phyloP scores from a whole-genome alignment of 176 grass and related monocot genomes.

The Paspalum vaginatum region DNA sequence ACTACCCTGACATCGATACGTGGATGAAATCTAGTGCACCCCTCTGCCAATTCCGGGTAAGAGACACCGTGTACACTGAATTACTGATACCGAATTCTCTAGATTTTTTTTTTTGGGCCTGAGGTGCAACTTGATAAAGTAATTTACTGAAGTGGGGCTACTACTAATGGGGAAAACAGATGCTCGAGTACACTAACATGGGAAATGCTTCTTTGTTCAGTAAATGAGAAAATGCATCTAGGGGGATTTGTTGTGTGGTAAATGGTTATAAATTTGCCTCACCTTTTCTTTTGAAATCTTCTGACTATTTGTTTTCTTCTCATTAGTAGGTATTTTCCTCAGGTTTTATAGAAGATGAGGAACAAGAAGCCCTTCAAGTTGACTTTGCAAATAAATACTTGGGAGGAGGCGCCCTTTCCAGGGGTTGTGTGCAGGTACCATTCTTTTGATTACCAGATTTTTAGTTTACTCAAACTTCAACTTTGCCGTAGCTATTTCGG shows the following conservation, averaged over 20 bases:
- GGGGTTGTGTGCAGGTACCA: slow-evolving; percentile 92
- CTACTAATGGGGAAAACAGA: background rate
- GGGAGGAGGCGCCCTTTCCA: slow-evolving; percentile 86
- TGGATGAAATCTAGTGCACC: slow-evolving; percentile 66
- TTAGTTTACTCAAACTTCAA: slow-evolving; percentile 26
- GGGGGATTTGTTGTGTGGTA: background rate
- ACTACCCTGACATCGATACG: slow-evolving; percentile 48
- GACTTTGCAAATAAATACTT: slow-evolving; percentile 98
- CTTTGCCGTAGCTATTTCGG: slow-evolving; percentile 1
- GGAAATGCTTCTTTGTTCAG: background rate
- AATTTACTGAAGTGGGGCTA: slow-evolving; percentile 5
- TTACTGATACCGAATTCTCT: background rate
- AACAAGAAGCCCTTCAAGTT: slow-evolving; percentile 75
- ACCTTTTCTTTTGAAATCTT: background rate
- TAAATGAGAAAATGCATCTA: background rate
- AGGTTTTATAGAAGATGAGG: slow-evolving; percentile 93
- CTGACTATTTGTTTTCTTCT: slow-evolving; percentile 57
- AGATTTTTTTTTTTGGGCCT: background rate
- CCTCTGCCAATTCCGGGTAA: slow-evolving; percentile 78
- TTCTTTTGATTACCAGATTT: slow-evolving; percentile 47
- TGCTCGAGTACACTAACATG: background rate
- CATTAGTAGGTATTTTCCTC: slow-evolving; percentile 70
- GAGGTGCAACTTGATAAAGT: background rate
- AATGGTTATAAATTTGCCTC: slow-evolving; percentile 1
- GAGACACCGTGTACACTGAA: background rate